Percentiles rank a stretch among this genome's conserved stretches.
These are phyloP conservation scores for Castanea crenata DNA, from an alignment of 306 rosid species.

Conservation along the genomic window DNA sequence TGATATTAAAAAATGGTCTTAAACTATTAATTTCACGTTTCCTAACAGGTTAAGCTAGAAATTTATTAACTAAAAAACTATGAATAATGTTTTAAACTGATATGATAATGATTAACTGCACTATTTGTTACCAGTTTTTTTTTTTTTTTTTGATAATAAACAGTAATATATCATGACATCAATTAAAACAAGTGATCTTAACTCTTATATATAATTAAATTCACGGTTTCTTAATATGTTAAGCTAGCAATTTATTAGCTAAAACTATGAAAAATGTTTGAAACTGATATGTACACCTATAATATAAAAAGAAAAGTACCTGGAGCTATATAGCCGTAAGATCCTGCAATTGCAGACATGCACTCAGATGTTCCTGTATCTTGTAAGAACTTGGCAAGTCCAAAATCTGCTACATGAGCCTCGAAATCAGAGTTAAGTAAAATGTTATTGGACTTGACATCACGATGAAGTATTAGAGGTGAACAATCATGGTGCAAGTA, in stretches of 20 bases:
- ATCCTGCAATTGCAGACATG: slow-evolving; percentile 97
- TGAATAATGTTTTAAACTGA: no score
- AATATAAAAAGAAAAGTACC: slow-evolving; percentile 39
- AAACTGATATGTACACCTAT: background rate
- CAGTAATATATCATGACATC: no score
- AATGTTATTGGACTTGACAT: slow-evolving; percentile 90
- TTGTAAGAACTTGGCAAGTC: slow-evolving; percentile 87
- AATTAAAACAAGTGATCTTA: no score
- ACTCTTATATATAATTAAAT: no score
- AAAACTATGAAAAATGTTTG: background rate
- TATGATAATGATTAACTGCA: no score
- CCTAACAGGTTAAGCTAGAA: no score
- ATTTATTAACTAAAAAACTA: no score
- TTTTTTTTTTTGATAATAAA: no score
- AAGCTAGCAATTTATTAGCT: background rate
- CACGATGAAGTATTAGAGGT: slow-evolving; percentile 77
- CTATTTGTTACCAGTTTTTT: no score
- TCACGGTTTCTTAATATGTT: no score
- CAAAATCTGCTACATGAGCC: slow-evolving; percentile 97
- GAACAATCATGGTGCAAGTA: slow-evolving; percentile 95
- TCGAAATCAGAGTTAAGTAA: slow-evolving; percentile 69
- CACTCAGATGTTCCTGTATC: slow-evolving; percentile 83
- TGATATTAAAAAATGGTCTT: no score
- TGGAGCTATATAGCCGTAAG: slow-evolving; percentile 97
- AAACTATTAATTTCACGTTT: no score